These are phyloP conservation scores for Aspergillus fumigatus DNA, from an alignment of 2,329 filamentous ascomycete genomes.

Conservation along the genomic window DNA sequence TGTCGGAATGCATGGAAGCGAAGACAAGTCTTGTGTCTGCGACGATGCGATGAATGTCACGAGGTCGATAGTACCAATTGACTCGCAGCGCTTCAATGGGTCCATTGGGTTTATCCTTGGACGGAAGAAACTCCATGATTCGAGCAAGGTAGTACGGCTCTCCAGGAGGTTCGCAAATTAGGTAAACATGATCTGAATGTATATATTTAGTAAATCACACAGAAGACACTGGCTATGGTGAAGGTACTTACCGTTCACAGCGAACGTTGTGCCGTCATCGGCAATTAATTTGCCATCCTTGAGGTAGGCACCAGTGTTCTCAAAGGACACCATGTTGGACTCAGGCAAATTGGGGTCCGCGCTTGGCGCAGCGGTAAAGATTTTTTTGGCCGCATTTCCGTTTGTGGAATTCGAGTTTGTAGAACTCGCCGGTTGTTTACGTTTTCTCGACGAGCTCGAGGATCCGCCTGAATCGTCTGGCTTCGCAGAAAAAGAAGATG, in stretches of 20 bases:
- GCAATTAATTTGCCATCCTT: slow-evolving; percentile 76
- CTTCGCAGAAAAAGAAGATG: slow-evolving; percentile 54
- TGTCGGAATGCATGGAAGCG: slow-evolving; percentile 98
- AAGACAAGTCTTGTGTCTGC: slow-evolving; percentile 88
- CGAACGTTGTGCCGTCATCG: slow-evolving; percentile 82
- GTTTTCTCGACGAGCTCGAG: slow-evolving; percentile 66
- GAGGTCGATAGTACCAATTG: slow-evolving; percentile 97
- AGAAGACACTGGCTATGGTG: slow-evolving; percentile 7
- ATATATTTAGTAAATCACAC: slow-evolving; percentile 8
- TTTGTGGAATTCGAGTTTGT: slow-evolving; percentile 30
- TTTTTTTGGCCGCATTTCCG: slow-evolving; percentile 29
- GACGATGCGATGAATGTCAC: slow-evolving; percentile 89
- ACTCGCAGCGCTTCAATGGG: slow-evolving; percentile 84
- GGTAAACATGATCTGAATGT: slow-evolving; percentile 71
- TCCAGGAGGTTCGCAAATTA: slow-evolving; percentile 93
- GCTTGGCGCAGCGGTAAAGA: slow-evolving; percentile 33
- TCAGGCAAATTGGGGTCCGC: slow-evolving; percentile 42
- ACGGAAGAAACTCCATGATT: slow-evolving; percentile 96
- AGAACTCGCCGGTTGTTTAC: slow-evolving; percentile 63
- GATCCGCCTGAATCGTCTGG: slow-evolving; percentile 39
- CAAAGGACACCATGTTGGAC: slow-evolving; percentile 87
- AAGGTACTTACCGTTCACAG: slow-evolving; percentile 71
- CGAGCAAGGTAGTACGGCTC: slow-evolving; percentile 97
- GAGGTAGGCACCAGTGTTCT: slow-evolving; percentile 62
- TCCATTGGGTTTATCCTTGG: slow-evolving; percentile 65